Evolutionary conservation across 2,329 filamentous ascomycete genomes (phyloP).

Genomic region (Botrytis pseudocinerea): DNA sequence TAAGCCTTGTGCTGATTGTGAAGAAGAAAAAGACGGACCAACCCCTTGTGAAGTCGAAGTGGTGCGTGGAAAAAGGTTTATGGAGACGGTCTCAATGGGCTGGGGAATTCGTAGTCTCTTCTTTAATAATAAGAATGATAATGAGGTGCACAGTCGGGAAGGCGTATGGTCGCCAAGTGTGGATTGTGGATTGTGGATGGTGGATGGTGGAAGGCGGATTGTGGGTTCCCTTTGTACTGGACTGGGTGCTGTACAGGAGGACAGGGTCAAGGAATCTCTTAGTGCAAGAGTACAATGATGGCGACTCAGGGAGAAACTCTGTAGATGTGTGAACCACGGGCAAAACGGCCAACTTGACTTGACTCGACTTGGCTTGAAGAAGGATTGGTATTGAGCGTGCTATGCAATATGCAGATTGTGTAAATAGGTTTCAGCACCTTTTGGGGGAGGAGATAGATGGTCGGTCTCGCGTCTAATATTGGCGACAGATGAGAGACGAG

Average conservation of each 20-base stretch:
- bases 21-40: neutral
- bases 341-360: conserved; percentile 2
- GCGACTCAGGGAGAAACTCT: neutral
- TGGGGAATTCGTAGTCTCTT: conserved; percentile 9
- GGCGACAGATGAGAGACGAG: neutral
- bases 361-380: neutral
- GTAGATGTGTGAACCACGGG: neutral
- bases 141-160: conserved; percentile 12
- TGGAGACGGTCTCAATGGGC: neutral
- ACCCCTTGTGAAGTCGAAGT: neutral
- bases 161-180: conserved; percentile 15
- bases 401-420: neutral
- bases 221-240: conserved; percentile 13
- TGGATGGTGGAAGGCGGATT: conserved; percentile 12
- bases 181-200: neutral
- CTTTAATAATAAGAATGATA: neutral
- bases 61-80: neutral
- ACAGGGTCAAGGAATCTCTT: conserved; percentile 10
- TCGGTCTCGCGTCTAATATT: neutral
- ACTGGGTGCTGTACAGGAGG: neutral
- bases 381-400: neutral
- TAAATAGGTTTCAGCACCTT: neutral
- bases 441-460: neutral
- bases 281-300: neutral
- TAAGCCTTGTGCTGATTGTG: neutral